A percentile compares a stretch with the other conserved stretches of the same genome.
phyloP scores from a whole-genome alignment of 2,329 filamentous ascomycete species.

The Aureobasidium sp. region DNA sequence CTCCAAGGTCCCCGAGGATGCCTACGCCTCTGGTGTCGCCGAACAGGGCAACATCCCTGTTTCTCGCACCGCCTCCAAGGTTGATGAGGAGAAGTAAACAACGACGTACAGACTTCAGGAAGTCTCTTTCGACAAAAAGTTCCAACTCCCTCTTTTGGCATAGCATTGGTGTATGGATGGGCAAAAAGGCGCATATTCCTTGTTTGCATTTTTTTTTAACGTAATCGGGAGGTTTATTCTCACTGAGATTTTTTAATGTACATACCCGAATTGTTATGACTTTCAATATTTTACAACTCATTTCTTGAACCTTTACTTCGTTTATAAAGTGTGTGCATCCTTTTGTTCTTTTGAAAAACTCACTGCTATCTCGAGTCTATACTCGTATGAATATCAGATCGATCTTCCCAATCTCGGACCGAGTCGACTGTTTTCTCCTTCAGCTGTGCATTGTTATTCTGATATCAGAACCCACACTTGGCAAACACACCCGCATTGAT shows the following conservation, averaged over 20 bases:
- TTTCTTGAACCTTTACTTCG: neutral
- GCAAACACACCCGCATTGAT: neutral
- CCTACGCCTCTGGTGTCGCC: slow-evolving; percentile 14
- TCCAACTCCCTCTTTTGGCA: neutral
- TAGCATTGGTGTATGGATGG: slow-evolving; percentile 8
- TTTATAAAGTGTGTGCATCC: neutral
- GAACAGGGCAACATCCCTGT: slow-evolving; percentile 2
- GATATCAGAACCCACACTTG: slow-evolving; percentile 1
- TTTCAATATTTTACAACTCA: neutral
- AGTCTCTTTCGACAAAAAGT: neutral
- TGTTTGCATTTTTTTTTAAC: neutral
- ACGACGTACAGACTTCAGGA: neutral
- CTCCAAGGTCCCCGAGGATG: slow-evolving; percentile 21
- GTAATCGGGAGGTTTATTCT: slow-evolving; percentile 4
- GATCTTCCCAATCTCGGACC: neutral
- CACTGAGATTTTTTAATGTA: slow-evolving; percentile 5
- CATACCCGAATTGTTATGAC: slow-evolving; percentile 5
- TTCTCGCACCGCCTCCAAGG: slow-evolving; percentile 8
- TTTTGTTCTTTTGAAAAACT: too few species aligned
- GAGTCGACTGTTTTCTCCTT: neutral
- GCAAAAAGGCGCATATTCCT: slow-evolving; percentile 2
- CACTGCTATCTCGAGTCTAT: neutral
- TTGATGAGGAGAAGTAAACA: slow-evolving; percentile 6
- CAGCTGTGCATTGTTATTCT: neutral
- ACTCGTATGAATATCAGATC: neutral